Evolutionary conservation across 2,329 filamentous ascomycete genomes (phyloP), one percentile per base, ranked within the genome.

Genomic region (Beauveria bassiana): DNA sequence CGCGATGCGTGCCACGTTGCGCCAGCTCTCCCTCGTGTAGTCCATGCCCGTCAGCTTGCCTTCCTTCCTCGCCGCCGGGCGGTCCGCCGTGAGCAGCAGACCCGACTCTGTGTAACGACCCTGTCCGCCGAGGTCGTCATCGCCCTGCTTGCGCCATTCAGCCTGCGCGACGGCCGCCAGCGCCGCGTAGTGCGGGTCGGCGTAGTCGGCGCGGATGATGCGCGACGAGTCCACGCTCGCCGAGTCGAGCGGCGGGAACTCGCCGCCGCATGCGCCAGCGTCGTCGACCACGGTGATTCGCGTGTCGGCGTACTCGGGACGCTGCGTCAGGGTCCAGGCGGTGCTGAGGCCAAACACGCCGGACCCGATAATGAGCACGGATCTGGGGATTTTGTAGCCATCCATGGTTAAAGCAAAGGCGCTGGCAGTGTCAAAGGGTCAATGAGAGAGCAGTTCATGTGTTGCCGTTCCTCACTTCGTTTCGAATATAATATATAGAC

Each of bases 121-220:
- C 42, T 85, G 77, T 12, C 81, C 82, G 60, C 86, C 88, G 55
- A 86, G 76, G 24, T 83, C 77, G 5, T 79, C 73, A 38, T 80
- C 75, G 61, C 78, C 83, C 67, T 73, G 73, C 71, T 81, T 83
- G 67, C 88, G 84, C 90, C 86, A 95, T 70, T 82, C 78, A 20
- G 79, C 73, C 69, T 90, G 89, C 1, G 92, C 91, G 42, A 84
- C 78, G 20, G 84, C 80, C 22, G 88, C 91, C 51, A 98, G 84
- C 18, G 79, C 77, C 6, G 91, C 84, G 74, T 98, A 98, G 24
- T 86, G 83, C 0, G 84, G 77, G 70, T 93, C 86, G 5, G 90
- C 87, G 70, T 98, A 98, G 79, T 98, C 93, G 56, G 84, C 76
- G 61, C 86, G 80, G 65, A 88, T 79, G 67, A 88, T 86, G 66